Conservation (phyloP, 2,329 filamentous ascomycete species). For the Daldinia sp. region DNA sequence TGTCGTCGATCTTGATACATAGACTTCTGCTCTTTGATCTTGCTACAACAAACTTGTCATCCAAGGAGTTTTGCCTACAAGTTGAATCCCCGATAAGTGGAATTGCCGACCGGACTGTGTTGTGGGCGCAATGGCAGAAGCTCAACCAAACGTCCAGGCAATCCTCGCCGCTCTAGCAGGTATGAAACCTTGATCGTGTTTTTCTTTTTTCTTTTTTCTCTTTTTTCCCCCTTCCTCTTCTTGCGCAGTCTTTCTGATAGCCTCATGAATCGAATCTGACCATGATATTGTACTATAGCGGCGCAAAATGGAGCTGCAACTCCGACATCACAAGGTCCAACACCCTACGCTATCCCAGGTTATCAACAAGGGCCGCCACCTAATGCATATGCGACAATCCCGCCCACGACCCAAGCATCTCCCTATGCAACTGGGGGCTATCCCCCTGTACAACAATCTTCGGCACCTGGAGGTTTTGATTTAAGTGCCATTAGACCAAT, state of each 20-base stretch:
- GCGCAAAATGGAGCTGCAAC: constrained; percentile 58
- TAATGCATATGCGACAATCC: constrained; percentile 55
- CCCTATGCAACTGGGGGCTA: constrained; percentile 57
- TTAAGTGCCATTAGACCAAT: constrained; percentile 83
- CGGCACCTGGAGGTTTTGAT: constrained; percentile 81
- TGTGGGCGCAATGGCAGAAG: constrained; percentile 39
- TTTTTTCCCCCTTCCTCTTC: neutral
- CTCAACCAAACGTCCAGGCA: constrained; percentile 34
- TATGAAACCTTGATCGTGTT: constrained; percentile 16
- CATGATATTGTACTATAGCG: constrained; percentile 49
- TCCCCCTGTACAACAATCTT: constrained; percentile 71
- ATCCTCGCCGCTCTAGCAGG: constrained; percentile 39
- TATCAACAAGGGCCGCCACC: constrained; percentile 56
- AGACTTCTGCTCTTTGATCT: constrained; percentile 14
- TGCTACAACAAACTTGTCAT: constrained; percentile 11
- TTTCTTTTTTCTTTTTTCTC: neutral
- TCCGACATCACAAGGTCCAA: constrained; percentile 59
- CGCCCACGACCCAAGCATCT: constrained; percentile 54
- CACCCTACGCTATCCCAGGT: constrained; percentile 50
- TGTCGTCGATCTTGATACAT: constrained; percentile 9
- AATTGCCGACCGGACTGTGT: constrained; percentile 8
- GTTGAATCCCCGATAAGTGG: neutral
- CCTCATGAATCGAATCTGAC: constrained; percentile 40
- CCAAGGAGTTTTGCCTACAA: neutral
- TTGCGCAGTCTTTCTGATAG: neutral